A percentile compares a stretch with the other conserved stretches of the same genome.
Conservation (phyloP, 495 filamentous ascomycete genomes). For the Neurospora tetraspora region DNA sequence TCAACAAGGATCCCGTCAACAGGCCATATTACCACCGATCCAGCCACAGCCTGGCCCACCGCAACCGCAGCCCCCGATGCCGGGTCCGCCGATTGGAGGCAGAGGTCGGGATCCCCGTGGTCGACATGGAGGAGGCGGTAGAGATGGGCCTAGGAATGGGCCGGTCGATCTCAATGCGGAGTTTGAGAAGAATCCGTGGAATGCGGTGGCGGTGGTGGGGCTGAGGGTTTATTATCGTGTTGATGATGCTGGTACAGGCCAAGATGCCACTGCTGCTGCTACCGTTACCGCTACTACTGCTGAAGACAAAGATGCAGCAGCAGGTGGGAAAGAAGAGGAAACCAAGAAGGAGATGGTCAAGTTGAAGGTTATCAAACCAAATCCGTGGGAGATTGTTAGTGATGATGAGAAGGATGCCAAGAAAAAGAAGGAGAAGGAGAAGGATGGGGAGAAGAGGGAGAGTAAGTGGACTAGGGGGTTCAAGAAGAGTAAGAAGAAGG, state of each 20-base stretch:
- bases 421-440: constrained; percentile 8
- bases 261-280: neutral
- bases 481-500: constrained; percentile 1
- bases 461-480: constrained; percentile 22
- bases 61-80: neutral
- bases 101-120: neutral
- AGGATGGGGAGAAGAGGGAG: constrained; percentile 2
- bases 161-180: constrained; percentile 21
- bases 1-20: neutral
- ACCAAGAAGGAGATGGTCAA: constrained; percentile 34
- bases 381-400: constrained; percentile 15
- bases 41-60: constrained; percentile 3
- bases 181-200: constrained; percentile 62
- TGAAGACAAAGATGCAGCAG: neutral
- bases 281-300: neutral
- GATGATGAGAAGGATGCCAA: constrained; percentile 14
- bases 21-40: neutral
- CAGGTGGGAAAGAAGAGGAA: constrained; percentile 16
- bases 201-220: constrained; percentile 73
- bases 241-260: neutral
- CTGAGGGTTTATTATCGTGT: constrained; percentile 62
- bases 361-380: constrained; percentile 30
- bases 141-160: neutral
- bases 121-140: neutral
- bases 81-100: neutral